A percentile compares a stretch with the other conserved stretches of the same genome.
Evolutionary conservation across 2,329 filamentous ascomycete genomes (phyloP).

Genomic region (Rutstroemia sp.): DNA sequence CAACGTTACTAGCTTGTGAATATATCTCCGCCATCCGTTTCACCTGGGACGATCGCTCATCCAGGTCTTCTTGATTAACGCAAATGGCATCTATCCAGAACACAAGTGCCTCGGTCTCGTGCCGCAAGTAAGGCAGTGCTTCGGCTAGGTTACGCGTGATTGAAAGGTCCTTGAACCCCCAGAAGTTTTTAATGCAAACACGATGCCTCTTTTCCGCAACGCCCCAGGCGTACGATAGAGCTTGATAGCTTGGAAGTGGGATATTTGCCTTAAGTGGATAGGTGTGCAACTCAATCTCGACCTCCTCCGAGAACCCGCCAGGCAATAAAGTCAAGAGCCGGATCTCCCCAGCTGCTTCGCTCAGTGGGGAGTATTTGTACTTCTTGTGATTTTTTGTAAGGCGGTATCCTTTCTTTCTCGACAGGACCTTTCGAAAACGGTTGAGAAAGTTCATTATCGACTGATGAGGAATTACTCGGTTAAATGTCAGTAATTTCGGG

Average conservation of each 20-base stretch:
- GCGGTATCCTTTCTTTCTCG: too few relatives aligned
- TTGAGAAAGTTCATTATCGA: too few relatives aligned
- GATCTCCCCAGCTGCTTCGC: background rate
- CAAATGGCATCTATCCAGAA: background rate
- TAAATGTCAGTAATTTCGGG: too few relatives aligned
- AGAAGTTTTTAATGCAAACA: background rate
- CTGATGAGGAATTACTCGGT: too few relatives aligned
- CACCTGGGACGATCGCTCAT: background rate
- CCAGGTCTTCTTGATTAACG: background rate
- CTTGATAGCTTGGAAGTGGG: background rate
- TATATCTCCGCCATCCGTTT: background rate
- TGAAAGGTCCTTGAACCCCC: background rate
- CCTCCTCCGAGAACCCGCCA: background rate
- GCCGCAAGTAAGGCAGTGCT: background rate
- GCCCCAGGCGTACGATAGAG: background rate
- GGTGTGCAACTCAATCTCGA: background rate
- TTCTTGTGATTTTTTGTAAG: too few relatives aligned
- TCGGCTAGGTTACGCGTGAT: background rate
- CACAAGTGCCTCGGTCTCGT: too few relatives aligned
- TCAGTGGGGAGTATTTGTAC: background rate
- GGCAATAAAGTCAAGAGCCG: background rate
- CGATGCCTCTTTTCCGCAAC: background rate
- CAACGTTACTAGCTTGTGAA: background rate
- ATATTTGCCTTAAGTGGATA: background rate
- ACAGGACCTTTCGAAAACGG: too few relatives aligned